Base-by-base conservation (phyloP, 306 rosid genomes). In the Rubus idaeus region DNA sequence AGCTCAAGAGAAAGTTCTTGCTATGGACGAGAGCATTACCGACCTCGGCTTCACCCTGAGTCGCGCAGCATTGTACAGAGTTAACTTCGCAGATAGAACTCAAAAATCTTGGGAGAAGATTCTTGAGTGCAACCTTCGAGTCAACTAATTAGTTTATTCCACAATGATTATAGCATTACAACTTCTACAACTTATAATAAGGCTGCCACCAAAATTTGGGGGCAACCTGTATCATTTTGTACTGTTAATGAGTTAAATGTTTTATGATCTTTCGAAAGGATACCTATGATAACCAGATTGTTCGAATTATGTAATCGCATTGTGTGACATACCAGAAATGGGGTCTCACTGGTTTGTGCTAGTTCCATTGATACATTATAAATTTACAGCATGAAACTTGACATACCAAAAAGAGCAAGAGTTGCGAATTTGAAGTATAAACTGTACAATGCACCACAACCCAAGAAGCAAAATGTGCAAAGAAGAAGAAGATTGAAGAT, bases 21-120 rank as follows among this genome's bases (percentile, higher is more conserved):
- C 30, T 58, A 88, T 91, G 3, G 96, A 90, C 14, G 75, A 79
- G 62, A 68, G 70, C 71, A 83, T 93, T 35, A 47, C n/a, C 44
- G 79, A 85, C 46, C 77, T 90, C 79, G 86, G 70, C 78, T 91
- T 88, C 68, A 83, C 79, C 55, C 45, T 86, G 44, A 88, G 63
- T 70, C 87, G 86, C 39, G 84, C 90, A 50, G 97, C 92, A 21
- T 77, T 93, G 62, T 93, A 88, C 87, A 88, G 84, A 85, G 90
- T 97, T 0, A 91, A 91, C 83, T 86, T 90, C 0, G 81, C 71
- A 63, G 98, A 93, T 88, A 78, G 70, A 75, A 86, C 96, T 78
- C 90, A 86, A 16, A 57, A 88, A 74, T 91, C 97, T 2, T 91
- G 98, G 96, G 88, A 86, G 82, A 91, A 90, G 85, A 82, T 93